phyloP scores from a whole-genome alignment of 1,284 basidiomycete genomes.

The Ceratobasidium sp. region DNA sequence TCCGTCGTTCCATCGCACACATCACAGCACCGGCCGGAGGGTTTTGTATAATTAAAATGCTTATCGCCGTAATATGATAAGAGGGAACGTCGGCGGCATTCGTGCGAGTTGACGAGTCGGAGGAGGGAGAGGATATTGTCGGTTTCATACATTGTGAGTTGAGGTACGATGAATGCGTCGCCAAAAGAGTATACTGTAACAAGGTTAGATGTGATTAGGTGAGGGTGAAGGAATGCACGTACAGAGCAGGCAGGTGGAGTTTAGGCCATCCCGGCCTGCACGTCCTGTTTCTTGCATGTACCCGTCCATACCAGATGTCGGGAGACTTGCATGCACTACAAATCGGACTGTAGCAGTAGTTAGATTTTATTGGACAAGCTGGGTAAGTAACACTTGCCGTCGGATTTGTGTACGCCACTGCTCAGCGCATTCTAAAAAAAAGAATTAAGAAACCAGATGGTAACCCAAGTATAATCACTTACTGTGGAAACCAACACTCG shows the following conservation, averaged over 20 bases:
- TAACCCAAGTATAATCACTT: background rate
- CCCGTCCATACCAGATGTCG: conserved; percentile 32
- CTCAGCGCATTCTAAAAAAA: conserved; percentile 30
- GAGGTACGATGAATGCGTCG: conserved; percentile 27
- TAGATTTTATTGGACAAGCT: background rate
- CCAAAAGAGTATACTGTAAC: conserved; percentile 34
- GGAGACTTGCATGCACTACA: conserved; percentile 28
- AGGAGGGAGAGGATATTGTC: conserved; percentile 13
- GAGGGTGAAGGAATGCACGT: background rate
- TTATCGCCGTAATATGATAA: conserved; percentile 27
- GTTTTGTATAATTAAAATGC: background rate
- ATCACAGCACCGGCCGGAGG: conserved; percentile 22
- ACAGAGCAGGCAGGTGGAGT: conserved; percentile 31
- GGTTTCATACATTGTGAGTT: conserved; percentile 3
- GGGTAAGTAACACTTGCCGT: background rate
- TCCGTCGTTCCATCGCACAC: conserved; percentile 19
- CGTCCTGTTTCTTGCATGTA: conserved; percentile 41
- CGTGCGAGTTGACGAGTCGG: conserved; percentile 10
- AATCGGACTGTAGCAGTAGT: conserved; percentile 26
- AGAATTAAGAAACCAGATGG: background rate
- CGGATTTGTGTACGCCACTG: conserved; percentile 29
- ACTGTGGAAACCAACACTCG: conserved; percentile 36
- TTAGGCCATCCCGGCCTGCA: conserved; percentile 14
- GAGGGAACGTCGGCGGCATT: conserved; percentile 20
- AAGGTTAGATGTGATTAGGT: background rate